A percentile compares a stretch with the other conserved stretches of the same genome.
These are phyloP conservation scores for Nakaseomyces glabratus DNA, from an alignment of 1,139 yeast species.

Conservation along the genomic window DNA sequence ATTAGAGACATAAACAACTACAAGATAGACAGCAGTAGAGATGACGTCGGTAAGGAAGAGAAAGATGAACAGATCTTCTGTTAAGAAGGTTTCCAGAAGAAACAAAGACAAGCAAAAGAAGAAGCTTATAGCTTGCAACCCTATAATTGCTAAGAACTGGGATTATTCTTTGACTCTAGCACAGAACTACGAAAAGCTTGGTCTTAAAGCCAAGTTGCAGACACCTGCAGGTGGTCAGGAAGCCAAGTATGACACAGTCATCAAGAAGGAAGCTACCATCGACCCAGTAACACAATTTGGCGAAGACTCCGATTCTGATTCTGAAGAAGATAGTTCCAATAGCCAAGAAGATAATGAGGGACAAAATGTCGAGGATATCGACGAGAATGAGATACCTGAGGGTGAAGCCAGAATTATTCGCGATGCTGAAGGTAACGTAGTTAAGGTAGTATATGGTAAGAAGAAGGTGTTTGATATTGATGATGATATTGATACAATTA, in stretches of 20 bases:
- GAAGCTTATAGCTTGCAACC: slow-evolving; percentile 40
- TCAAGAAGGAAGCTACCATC: slow-evolving; percentile 18
- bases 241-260: slow-evolving; percentile 34
- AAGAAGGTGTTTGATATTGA: slow-evolving; percentile 29
- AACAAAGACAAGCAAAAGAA: slow-evolving; percentile 60
- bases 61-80: slow-evolving; percentile 69
- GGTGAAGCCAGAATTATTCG: slow-evolving; percentile 79
- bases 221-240: slow-evolving; percentile 62
- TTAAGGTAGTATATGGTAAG: slow-evolving; percentile 64
- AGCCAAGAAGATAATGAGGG: slow-evolving; percentile 29
- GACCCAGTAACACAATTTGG: slow-evolving; percentile 10
- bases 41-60: slow-evolving; percentile 84
- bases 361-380: slow-evolving; percentile 34
- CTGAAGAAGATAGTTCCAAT: slow-evolving; percentile 32
- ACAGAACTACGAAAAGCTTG: slow-evolving; percentile 75
- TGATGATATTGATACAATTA: slow-evolving; percentile 26
- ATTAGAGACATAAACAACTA: no score
- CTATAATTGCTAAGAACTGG: slow-evolving; percentile 86
- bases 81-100: slow-evolving; percentile 58
- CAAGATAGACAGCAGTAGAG: background rate
- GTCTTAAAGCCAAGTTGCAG: slow-evolving; percentile 60
- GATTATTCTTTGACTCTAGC: slow-evolving; percentile 69
- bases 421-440: slow-evolving; percentile 63
- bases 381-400: slow-evolving; percentile 49
- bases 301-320: slow-evolving; percentile 34